Percentiles rank a stretch among this genome's conserved stretches.
These are phyloP conservation scores for Anisodus tanguticus DNA, from an alignment of 257 asterid genomes.

Conservation along the genomic window DNA sequence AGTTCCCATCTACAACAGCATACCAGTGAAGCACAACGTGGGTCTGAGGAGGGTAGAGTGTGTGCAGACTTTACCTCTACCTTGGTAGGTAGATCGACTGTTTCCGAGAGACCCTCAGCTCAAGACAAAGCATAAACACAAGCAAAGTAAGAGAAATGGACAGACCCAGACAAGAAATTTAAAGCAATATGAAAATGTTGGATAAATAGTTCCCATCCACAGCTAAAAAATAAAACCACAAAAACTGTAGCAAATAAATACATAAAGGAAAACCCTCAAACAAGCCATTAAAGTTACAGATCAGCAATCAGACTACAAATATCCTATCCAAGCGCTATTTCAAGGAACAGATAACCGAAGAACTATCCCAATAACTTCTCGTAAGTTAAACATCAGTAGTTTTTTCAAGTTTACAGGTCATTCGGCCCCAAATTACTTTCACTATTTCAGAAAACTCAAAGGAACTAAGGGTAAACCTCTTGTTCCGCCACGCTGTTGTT, in stretches of 20 bases:
- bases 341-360: slow-evolving; percentile 8
- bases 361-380: not conserved
- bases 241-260: not conserved
- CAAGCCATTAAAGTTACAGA: slow-evolving; percentile 21
- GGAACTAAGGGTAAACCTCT: slow-evolving; percentile 56
- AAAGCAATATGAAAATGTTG: no score
- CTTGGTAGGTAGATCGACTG: no score
- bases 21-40: no score
- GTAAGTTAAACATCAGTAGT: not conserved
- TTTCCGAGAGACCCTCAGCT: no score
- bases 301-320: not conserved
- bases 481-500: slow-evolving; percentile 78
- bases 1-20: not conserved
- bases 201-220: not conserved
- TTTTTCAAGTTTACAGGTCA: not conserved
- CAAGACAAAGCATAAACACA: no score
- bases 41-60: no score
- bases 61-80: no score
- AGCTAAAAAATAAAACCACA: not conserved
- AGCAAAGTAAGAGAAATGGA: no score
- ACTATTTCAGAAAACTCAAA: not conserved
- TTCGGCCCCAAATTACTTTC: not conserved
- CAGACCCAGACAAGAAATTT: no score
- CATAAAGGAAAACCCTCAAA: not conserved
- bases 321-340: slow-evolving; percentile 10